These are phyloP conservation scores for Emmonsiellopsis sp. DNA, from an alignment of 2,329 filamentous ascomycete species.

Conservation along the genomic window DNA sequence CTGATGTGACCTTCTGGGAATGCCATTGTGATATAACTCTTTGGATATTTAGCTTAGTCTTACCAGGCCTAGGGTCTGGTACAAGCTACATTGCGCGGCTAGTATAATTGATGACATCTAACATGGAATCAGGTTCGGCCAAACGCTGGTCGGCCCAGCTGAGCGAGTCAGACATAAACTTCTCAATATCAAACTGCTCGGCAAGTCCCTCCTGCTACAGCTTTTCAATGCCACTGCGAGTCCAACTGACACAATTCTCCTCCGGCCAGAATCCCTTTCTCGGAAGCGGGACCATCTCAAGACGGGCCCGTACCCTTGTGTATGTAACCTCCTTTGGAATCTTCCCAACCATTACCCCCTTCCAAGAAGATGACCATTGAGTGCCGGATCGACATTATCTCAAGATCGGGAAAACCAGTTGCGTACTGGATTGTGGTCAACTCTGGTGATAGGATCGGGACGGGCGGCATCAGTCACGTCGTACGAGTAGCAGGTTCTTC, in stretches of 20 bases:
- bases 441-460: background rate
- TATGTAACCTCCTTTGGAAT: background rate
- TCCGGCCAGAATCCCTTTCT: background rate
- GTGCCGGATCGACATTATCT: background rate
- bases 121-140: background rate
- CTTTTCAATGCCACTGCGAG: background rate
- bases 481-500: background rate
- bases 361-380: background rate
- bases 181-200: conserved; percentile 4
- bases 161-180: conserved; percentile 1
- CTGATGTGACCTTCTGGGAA: background rate
- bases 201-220: background rate
- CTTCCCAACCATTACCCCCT: background rate
- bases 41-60: background rate
- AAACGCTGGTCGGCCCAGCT: background rate
- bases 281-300: conserved; percentile 19
- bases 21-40: background rate
- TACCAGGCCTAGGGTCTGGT: background rate
- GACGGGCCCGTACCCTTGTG: background rate
- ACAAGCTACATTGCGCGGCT: background rate
- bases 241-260: conserved; percentile 3
- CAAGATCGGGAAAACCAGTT: background rate
- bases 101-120: background rate
- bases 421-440: background rate
- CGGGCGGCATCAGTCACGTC: background rate